A percentile compares a stretch with the other conserved stretches of the same genome.
These are phyloP conservation scores for Tarenaya hassleriana DNA, from an alignment of 345 rosid genomes.

Conservation along the genomic window DNA sequence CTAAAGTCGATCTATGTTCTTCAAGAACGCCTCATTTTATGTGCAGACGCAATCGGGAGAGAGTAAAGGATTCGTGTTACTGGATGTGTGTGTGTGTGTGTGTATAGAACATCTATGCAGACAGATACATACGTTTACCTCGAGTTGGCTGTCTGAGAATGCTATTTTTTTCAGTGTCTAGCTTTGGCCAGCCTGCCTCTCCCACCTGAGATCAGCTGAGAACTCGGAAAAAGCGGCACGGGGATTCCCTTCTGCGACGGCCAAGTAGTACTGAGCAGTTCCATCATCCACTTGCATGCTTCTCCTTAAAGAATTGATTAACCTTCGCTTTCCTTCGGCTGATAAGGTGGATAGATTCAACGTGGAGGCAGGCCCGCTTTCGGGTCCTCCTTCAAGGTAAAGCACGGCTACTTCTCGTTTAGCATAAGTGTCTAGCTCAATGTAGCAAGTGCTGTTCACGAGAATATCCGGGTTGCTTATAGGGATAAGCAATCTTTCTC, in stretches of 20 bases:
- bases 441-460: slow-evolving; percentile 56
- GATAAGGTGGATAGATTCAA: slow-evolving; percentile 34
- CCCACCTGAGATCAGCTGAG: slow-evolving; percentile 75
- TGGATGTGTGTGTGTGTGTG: too few species aligned
- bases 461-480: slow-evolving; percentile 57
- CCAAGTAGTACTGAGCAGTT: slow-evolving; percentile 73
- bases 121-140: slow-evolving; percentile 14
- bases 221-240: slow-evolving; percentile 65
- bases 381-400: slow-evolving; percentile 60
- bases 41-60: too few species aligned
- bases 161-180: slow-evolving; percentile 19
- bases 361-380: slow-evolving; percentile 26
- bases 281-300: slow-evolving; percentile 91
- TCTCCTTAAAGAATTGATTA: slow-evolving; percentile 66
- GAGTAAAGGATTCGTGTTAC: too few species aligned
- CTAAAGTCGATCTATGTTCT: too few species aligned
- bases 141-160: neutral
- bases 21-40: too few species aligned
- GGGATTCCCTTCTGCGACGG: slow-evolving; percentile 68
- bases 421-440: slow-evolving; percentile 68
- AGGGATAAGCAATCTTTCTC: slow-evolving; percentile 82
- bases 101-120: too few species aligned
- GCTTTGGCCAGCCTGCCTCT: slow-evolving; percentile 43
- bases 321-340: slow-evolving; percentile 46
- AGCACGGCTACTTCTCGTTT: slow-evolving; percentile 78